Evolutionary conservation across 768 basidiomycete species (phyloP), one percentile per base, ranked within the genome.

Genomic region (Chalciporus sphaerocephalus): DNA sequence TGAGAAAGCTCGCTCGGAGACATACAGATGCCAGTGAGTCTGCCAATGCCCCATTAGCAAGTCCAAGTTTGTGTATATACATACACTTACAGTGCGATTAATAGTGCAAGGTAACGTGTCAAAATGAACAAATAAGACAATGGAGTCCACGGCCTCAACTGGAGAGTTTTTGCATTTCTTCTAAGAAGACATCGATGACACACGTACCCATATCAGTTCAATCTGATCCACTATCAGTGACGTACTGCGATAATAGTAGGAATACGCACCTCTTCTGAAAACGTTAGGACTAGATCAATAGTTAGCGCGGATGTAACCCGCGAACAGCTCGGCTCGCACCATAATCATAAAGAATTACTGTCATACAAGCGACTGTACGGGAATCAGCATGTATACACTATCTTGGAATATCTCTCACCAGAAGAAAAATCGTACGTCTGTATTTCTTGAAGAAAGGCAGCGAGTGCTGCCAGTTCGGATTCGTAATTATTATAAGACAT

Each of bases 191-290:
- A 12, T 17, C 27, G 11, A 11, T 40, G 38, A 30, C 20, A 6
- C 4, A n/a, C 42, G 3, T 49, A 54, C 53, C 53, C 53, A 54
- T 39, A 54, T 40, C 9, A 51, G 17, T 20, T 53, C 45, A 4
- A 47, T 28, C 52, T 47, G 22, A 7, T 6, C 4, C 4, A 2
- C 4, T 2, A 27, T 46, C 13, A 25, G 16, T 11, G 2, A 6
- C 25, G 18, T 27, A 15, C 1, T 13, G 15, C 6, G 12, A 33
- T 0, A n/a, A 13, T 4, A 15, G 12, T 15, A 10, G 32, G 6
- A 9, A 11, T 9, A 44, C 44, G 21, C 25, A 44, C 52, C 42
- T 53, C 52, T 6, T 42, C 34, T 10, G 44, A 22, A 25, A 51
- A 38, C 10, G 38, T 53, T 18, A 53, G 44, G 23, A 15, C 52